A percentile compares a stretch with the other conserved stretches of the same genome.
phyloP scores from a whole-genome alignment of 805 yeast genomes.

The Schwanniomyces vanrijiae region DNA sequence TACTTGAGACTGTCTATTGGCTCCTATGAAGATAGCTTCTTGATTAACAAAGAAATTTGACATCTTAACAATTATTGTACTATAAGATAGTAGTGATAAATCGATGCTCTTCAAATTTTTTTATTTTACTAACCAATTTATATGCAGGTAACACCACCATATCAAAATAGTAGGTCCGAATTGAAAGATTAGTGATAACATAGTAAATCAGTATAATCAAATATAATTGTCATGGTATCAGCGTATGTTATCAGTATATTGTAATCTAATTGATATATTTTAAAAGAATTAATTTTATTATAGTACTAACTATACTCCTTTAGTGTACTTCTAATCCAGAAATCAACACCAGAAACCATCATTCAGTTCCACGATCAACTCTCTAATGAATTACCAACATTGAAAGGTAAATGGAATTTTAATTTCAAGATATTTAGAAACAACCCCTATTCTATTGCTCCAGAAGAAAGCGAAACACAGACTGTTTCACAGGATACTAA shows the following conservation, averaged over 20 bases:
- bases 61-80: not conserved
- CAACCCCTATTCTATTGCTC: conserved; percentile 54
- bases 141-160: not conserved
- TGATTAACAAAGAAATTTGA: conserved; percentile 11
- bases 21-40: conserved; percentile 70
- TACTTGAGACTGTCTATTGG: conserved; percentile 63
- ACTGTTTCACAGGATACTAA: conserved; percentile 37
- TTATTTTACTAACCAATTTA: not conserved
- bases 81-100: not conserved
- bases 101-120: conserved; percentile 1
- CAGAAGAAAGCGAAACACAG: conserved; percentile 26
- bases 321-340: conserved; percentile 38
- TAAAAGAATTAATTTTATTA: not conserved
- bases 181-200: not conserved
- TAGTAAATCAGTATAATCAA: not conserved
- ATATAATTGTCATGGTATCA: conserved; percentile 25
- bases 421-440: conserved; percentile 67
- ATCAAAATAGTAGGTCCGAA: not conserved
- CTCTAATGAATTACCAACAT: conserved; percentile 62
- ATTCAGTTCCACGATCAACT: conserved; percentile 70
- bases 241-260: conserved; percentile 30
- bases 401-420: conserved; percentile 65
- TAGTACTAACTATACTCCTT: conserved; percentile 3
- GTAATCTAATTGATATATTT: not conserved
- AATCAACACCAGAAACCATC: conserved; percentile 58